phyloP scores from a whole-genome alignment of 495 filamentous ascomycete genomes.

The Choiromyces venosus region DNA sequence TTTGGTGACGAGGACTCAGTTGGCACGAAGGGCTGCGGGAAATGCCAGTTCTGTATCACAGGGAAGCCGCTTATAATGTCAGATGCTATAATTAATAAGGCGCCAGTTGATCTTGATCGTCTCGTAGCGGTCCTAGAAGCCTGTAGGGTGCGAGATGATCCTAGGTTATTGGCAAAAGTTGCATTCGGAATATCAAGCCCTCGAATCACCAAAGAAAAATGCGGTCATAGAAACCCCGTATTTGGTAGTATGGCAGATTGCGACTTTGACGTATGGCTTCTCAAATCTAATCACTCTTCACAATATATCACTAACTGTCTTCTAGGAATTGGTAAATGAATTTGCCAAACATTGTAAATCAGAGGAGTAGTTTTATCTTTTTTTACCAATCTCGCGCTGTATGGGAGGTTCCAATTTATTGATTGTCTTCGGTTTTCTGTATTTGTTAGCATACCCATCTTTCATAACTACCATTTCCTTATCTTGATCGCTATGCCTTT shows the following conservation, averaged over 20 bases:
- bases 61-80: constrained; percentile 20
- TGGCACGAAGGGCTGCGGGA: constrained; percentile 46
- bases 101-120: constrained; percentile 40
- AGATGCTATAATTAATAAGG: background rate
- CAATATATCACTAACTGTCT: background rate
- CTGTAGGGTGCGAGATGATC: constrained; percentile 50
- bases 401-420: background rate
- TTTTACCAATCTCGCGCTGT: background rate
- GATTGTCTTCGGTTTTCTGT: background rate
- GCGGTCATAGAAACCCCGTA: constrained; percentile 42
- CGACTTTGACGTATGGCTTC: constrained; percentile 47
- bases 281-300: background rate
- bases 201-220: constrained; percentile 45
- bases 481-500: background rate
- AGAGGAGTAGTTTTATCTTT: background rate
- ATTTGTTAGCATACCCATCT: background rate
- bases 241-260: constrained; percentile 53
- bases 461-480: background rate
- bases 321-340: background rate
- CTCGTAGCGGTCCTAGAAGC: constrained; percentile 46
- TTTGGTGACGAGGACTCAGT: constrained; percentile 52
- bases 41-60: constrained; percentile 53
- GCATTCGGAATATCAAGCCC: constrained; percentile 58
- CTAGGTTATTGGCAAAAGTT: constrained; percentile 51
- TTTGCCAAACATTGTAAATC: background rate